phyloP scores from a whole-genome alignment of 2,329 filamentous ascomycete species.

The Aspergillus sp. region DNA sequence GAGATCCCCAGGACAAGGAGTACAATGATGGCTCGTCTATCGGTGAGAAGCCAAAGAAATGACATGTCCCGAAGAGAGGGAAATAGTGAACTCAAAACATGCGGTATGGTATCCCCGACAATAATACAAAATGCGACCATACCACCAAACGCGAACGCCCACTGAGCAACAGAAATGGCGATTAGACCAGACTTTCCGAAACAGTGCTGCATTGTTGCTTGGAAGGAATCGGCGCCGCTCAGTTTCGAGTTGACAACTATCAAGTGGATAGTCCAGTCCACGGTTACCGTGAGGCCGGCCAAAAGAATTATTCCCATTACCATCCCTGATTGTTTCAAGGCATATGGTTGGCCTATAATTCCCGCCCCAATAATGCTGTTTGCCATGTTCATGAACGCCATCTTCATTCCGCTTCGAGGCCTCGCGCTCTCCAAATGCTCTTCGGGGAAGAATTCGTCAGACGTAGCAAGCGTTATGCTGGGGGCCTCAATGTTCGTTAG shows the following conservation, averaged over 20 bases:
- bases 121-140: conserved; percentile 99
- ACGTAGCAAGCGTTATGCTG: conserved; percentile 68
- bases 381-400: conserved; percentile 99
- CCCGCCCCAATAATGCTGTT: conserved; percentile 89
- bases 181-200: conserved; percentile 86
- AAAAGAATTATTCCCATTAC: conserved; percentile 76
- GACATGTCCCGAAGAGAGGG: conserved; percentile 70
- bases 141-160: conserved; percentile 97
- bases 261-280: conserved; percentile 97
- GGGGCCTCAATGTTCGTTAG: conserved; percentile 83
- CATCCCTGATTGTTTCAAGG: conserved; percentile 89
- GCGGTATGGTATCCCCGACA: conserved; percentile 92
- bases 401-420: conserved; percentile 80
- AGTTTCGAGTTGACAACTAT: conserved; percentile 98
- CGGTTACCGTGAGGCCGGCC: conserved; percentile 72
- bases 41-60: conserved; percentile 77
- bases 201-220: conserved; percentile 93
- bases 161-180: conserved; percentile 89
- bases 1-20: conserved; percentile 83
- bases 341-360: conserved; percentile 85
- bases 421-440: conserved; percentile 62
- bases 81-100: conserved; percentile 80
- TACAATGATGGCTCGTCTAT: conserved; percentile 82
- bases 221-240: conserved; percentile 89
- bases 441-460: conserved; percentile 57